These are phyloP conservation scores for Solanum microdontum DNA, from an alignment of 257 asterid species.

Conservation along the genomic window DNA sequence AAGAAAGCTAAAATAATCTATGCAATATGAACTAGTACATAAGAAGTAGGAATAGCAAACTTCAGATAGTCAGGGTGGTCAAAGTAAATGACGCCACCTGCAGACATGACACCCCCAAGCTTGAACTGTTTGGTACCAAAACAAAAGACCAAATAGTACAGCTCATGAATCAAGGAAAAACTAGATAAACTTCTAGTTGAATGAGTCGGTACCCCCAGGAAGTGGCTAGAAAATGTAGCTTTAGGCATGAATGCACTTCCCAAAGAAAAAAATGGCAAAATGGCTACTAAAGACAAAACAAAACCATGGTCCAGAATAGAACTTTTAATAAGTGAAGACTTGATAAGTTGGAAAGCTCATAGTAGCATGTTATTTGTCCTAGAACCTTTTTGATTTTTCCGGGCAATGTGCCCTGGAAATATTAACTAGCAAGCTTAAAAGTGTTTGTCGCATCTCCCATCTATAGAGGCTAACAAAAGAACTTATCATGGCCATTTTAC, in stretches of 20 bases:
- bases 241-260: not conserved
- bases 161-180: not conserved
- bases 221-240: not conserved
- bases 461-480: not conserved
- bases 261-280: not conserved
- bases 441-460: not conserved
- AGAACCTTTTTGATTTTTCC: not conserved
- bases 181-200: not conserved
- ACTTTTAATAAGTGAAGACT: not conserved
- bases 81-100: not conserved
- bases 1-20: not conserved
- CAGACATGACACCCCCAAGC: not conserved
- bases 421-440: not conserved
- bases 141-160: not conserved
- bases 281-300: not conserved
- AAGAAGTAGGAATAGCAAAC: not conserved
- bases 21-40: not conserved
- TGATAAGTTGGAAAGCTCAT: not conserved
- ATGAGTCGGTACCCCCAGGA: not conserved
- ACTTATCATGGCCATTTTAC: not conserved
- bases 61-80: not conserved
- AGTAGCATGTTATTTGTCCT: not conserved
- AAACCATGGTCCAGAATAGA: not conserved
- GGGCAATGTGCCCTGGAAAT: not conserved
- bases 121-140: not conserved